Conservation (phyloP, 495 filamentous ascomycete species). For the Sporormia fimetaria region DNA sequence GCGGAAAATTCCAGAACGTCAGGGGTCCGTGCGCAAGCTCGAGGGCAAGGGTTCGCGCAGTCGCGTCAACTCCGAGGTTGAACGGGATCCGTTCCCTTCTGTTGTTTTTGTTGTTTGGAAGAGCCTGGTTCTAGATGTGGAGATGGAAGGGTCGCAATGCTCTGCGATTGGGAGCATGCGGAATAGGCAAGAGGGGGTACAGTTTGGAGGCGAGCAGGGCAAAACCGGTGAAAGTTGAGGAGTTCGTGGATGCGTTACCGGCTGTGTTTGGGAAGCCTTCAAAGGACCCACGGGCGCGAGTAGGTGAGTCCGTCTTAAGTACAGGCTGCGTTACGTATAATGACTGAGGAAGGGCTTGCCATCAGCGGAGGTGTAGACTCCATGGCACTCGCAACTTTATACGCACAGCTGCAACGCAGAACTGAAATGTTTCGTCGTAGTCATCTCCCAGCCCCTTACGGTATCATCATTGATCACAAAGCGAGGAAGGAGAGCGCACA, state of each 20-base stretch:
- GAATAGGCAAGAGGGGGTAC: not conserved
- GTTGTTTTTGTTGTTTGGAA: not conserved
- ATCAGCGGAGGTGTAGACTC: constrained; percentile 92
- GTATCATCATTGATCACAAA: constrained; percentile 68
- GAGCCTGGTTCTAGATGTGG: not conserved
- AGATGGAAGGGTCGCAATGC: constrained; percentile 3
- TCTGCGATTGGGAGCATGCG: not conserved
- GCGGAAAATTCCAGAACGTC: constrained; percentile 4
- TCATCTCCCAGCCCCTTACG: too few species aligned
- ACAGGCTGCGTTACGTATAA: not conserved
- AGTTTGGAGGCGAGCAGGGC: not conserved
- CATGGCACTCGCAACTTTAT: constrained; percentile 82
- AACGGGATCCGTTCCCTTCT: too few species aligned
- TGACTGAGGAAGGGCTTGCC: constrained; percentile 51
- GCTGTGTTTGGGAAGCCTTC: constrained; percentile 5
- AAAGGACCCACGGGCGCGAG: constrained; percentile 5
- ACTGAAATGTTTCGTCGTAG: too few species aligned
- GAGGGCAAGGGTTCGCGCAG: not conserved
- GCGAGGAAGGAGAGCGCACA: constrained; percentile 52
- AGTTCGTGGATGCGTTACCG: constrained; percentile 12
- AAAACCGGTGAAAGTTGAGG: constrained; percentile 9
- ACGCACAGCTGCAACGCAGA: constrained; percentile 26
- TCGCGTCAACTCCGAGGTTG: not conserved
- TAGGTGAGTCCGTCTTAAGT: not conserved
- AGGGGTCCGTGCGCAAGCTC: constrained; percentile 1